Percentiles rank a stretch among this genome's conserved stretches.
Evolutionary conservation across 1,284 basidiomycete genomes (phyloP).

Genomic region (Microstroma glucosiphilum): DNA sequence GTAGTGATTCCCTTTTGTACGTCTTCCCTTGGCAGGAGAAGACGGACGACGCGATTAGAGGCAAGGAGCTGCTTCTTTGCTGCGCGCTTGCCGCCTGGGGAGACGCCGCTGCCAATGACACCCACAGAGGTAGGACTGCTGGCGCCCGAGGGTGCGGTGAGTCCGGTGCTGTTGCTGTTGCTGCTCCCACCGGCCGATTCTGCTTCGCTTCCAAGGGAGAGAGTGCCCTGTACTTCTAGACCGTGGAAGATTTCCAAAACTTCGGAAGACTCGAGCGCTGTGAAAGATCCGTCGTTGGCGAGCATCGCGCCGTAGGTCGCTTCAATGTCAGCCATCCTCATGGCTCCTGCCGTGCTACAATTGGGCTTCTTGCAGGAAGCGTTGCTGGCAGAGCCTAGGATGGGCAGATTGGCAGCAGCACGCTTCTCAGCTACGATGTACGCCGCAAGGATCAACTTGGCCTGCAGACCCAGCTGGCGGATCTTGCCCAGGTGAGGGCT

Average conservation of each 20-base stretch:
- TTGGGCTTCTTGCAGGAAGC: neutral
- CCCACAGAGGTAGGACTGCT: neutral
- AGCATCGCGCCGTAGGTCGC: conserved; percentile 36
- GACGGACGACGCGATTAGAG: conserved; percentile 22
- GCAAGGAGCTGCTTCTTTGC: conserved; percentile 40
- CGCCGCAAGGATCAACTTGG: conserved; percentile 43
- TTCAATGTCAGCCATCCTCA: conserved; percentile 37
- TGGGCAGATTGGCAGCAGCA: conserved; percentile 18
- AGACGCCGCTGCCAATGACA: conserved; percentile 15
- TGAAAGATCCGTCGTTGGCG: conserved; percentile 24
- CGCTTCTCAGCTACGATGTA: conserved; percentile 34
- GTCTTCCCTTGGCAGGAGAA: conserved; percentile 28
- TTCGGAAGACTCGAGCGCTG: conserved; percentile 37
- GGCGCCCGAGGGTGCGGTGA: neutral
- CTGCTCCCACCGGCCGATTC: conserved; percentile 13
- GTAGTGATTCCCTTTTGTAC: conserved; percentile 34
- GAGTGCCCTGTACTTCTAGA: conserved; percentile 43
- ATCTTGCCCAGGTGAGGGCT: conserved; percentile 38
- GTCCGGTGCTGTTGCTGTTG: neutral
- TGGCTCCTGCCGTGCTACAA: conserved; percentile 6
- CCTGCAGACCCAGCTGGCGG: conserved; percentile 38
- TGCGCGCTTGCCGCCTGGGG: conserved; percentile 37
- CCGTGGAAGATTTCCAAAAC: conserved; percentile 44
- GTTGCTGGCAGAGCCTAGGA: conserved; percentile 19
- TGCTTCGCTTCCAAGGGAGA: conserved; percentile 27